phyloP scores from a whole-genome alignment of 208 protist species.

The Endotrypanum monterogeii region DNA sequence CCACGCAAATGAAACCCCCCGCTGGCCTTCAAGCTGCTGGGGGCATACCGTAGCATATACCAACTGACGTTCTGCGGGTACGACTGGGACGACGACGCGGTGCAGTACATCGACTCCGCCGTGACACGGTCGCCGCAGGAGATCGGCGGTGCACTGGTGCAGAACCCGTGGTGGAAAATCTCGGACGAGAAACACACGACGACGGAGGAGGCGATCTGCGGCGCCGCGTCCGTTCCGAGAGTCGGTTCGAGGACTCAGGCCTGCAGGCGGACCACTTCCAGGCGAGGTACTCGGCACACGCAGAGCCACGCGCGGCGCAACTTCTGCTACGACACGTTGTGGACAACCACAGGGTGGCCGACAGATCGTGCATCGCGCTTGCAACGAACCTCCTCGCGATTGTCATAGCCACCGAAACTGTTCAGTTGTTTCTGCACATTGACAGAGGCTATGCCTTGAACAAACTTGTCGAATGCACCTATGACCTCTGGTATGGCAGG shows the following conservation, averaged over 20 bases:
- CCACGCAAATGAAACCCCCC: constrained; percentile 15
- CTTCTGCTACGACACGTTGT: not conserved
- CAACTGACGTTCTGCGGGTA: not conserved
- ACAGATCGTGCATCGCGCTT: not conserved
- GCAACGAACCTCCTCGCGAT: too few species aligned
- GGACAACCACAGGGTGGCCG: not conserved
- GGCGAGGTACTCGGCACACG: constrained; percentile 12
- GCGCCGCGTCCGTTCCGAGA: not conserved
- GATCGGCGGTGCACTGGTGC: constrained; percentile 2
- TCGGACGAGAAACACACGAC: not conserved
- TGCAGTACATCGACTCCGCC: constrained; percentile 3
- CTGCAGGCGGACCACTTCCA: constrained; percentile 5
- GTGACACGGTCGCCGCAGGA: not conserved
- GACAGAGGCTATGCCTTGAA: too few species aligned
- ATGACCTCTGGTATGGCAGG: too few species aligned
- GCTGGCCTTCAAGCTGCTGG: constrained; percentile 1
- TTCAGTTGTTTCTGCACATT: too few species aligned
- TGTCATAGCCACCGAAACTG: too few species aligned
- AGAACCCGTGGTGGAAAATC: constrained; percentile 5
- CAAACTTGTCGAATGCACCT: too few species aligned
- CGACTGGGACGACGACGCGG: constrained; percentile 13
- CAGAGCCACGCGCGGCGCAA: constrained; percentile 12
- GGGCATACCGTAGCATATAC: constrained; percentile 8
- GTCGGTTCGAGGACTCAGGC: too few species aligned
- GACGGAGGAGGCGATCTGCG: constrained; percentile 4